Base-by-base conservation (phyloP, 352 stramenopile species). In the Phytophthora fragariae region DNA sequence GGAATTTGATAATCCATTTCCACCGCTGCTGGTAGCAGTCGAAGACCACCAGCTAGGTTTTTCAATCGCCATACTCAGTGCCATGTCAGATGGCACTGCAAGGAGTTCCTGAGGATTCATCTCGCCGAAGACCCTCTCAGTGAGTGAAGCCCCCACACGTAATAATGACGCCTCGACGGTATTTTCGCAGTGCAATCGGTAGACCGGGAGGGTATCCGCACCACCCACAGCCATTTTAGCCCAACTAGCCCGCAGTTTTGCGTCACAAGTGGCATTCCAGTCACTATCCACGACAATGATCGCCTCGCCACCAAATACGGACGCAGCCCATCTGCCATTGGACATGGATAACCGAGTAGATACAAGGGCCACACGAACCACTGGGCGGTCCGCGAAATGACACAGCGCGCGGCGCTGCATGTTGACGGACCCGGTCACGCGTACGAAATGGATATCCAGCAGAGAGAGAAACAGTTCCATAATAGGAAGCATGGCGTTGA, bases 231-330 rank as follows among this genome's bases (percentile, higher is more conserved):
- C 75, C 60, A 91, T 80, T 70, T 89, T 90, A 6, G 88, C 88
- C 88, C 88, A 96, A 49, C 82, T 85, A 7, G 90, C 90, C 2
- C 90, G 88, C 56, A 96, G 68, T 50, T 96, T 96, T 12, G 90
- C 88, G 47, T 96, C 89, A 61, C 88, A 94, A 6, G 80, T 84
- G 1, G 84, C 76, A 35, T 92, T 92, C 89, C 89, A 96, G 49
- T 96, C 90, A 68, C 88, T 91, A 50, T 96, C 90, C 9, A 96
- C 53, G 1, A 96, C 88, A 33, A 96, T 61, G 21, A 96, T 86
- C n/a, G 79, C 85, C 19, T 96, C 87, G 0, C 80, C 84, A 12
- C 90, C 90, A 62, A 90, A 96, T 29, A 94, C 78, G 7, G 85
- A 85, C 1, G 84, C 78, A 4, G 87, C 80, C 9, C 78, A 86